These are phyloP conservation scores for Hypoxylon sp. DNA, from an alignment of 2,329 filamentous ascomycete species.

Conservation along the genomic window DNA sequence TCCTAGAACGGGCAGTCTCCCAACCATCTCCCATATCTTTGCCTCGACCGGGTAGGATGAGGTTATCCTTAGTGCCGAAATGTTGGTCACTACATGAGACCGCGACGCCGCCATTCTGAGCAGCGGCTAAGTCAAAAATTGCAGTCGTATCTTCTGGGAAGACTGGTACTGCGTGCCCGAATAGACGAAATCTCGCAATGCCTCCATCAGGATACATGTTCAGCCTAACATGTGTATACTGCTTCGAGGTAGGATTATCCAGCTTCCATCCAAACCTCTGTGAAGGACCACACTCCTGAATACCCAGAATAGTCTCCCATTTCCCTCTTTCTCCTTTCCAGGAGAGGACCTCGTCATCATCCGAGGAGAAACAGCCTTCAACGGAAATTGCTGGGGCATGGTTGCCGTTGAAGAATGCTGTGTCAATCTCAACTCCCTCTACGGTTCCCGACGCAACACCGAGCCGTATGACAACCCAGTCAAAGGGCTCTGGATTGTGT, in stretches of 20 bases:
- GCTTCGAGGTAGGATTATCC: constrained; percentile 69
- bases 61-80: constrained; percentile 85
- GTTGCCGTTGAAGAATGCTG: constrained; percentile 85
- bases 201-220: constrained; percentile 91
- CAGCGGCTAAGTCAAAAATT: constrained; percentile 82
- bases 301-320: constrained; percentile 80
- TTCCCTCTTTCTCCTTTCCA: constrained; percentile 72
- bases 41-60: constrained; percentile 83
- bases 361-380: constrained; percentile 78
- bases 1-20: constrained; percentile 84
- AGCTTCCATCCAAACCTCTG: constrained; percentile 83
- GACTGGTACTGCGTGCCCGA: constrained; percentile 81
- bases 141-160: constrained; percentile 77
- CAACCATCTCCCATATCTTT: constrained; percentile 91
- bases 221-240: constrained; percentile 83
- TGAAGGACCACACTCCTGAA: constrained; percentile 80
- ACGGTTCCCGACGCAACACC: constrained; percentile 80
- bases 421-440: constrained; percentile 83
- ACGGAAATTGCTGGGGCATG: constrained; percentile 85
- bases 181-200: constrained; percentile 84
- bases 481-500: constrained; percentile 75
- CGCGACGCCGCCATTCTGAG: constrained; percentile 83
- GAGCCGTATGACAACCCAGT: constrained; percentile 77
- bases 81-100: constrained; percentile 86
- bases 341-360: constrained; percentile 74